Conservation (phyloP, 73 alveolate genomes). For the Effrenium voratum region DNA sequence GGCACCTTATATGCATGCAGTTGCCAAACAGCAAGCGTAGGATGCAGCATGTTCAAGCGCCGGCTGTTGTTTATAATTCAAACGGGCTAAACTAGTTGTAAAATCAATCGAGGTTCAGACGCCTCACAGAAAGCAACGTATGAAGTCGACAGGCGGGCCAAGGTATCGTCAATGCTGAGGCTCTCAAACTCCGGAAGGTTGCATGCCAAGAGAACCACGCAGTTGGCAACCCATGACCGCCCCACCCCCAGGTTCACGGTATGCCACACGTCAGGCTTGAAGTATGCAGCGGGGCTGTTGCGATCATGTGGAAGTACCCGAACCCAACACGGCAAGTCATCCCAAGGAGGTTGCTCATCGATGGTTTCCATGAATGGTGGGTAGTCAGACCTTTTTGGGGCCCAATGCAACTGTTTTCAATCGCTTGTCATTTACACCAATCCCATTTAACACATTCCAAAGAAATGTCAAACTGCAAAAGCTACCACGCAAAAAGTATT, state of each 20-base stretch:
- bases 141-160: background rate
- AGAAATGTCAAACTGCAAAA: too few species aligned
- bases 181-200: background rate
- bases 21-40: background rate
- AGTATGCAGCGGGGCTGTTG: background rate
- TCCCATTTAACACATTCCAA: too few species aligned
- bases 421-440: too few species aligned
- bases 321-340: background rate
- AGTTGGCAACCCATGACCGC: background rate
- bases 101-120: background rate
- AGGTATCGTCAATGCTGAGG: background rate
- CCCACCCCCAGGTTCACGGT: constrained; percentile 48
- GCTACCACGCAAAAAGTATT: too few species aligned
- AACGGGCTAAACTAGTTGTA: background rate
- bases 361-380: constrained; percentile 56
- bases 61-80: background rate
- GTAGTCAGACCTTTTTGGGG: background rate
- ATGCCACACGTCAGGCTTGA: constrained; percentile 16
- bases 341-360: constrained; percentile 29
- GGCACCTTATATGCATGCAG: background rate
- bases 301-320: background rate
- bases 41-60: background rate
- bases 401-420: too few species aligned
- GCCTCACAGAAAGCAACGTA: constrained; percentile 23
- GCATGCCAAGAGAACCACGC: background rate